These are phyloP conservation scores for Plenodomus biglobosus DNA, from an alignment of 2,329 filamentous ascomycete species.

Conservation along the genomic window DNA sequence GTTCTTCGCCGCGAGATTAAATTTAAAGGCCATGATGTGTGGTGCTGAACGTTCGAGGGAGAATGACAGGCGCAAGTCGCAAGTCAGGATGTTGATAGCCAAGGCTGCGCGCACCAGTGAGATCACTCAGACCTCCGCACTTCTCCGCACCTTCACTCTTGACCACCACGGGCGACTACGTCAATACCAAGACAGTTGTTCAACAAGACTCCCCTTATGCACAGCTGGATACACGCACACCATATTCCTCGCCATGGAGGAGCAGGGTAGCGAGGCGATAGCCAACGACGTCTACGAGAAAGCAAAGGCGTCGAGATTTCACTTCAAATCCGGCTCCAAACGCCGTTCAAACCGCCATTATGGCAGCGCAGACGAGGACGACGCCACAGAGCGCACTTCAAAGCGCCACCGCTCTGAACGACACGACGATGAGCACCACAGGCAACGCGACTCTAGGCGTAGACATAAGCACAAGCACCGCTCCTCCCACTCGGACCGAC, in stretches of 20 bases:
- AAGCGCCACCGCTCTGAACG: slow-evolving; percentile 18
- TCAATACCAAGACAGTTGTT: no score
- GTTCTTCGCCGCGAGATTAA: slow-evolving; percentile 59
- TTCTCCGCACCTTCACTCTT: slow-evolving; percentile 21
- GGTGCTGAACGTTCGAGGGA: slow-evolving; percentile 1
- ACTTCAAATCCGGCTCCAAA: slow-evolving; percentile 41
- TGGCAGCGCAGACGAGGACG: slow-evolving; percentile 9
- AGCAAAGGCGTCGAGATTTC: slow-evolving; percentile 41
- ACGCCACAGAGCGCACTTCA: slow-evolving; percentile 5
- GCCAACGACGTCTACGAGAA: slow-evolving; percentile 25
- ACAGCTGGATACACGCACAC: slow-evolving; percentile 9
- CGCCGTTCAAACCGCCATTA: slow-evolving; percentile 22
- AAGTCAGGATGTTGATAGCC: slow-evolving; percentile 16
- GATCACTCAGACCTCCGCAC: slow-evolving; percentile 25
- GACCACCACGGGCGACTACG: background rate
- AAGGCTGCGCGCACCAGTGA: slow-evolving; percentile 32
- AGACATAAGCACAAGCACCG: slow-evolving; percentile 23
- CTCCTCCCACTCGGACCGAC: slow-evolving; percentile 16
- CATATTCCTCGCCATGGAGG: slow-evolving; percentile 32
- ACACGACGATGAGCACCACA: slow-evolving; percentile 7
- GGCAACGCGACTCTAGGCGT: slow-evolving; percentile 18
- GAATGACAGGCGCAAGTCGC: background rate
- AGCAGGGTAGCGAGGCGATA: slow-evolving; percentile 23
- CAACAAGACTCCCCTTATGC: slow-evolving; percentile 20
- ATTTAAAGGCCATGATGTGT: slow-evolving; percentile 49